Evolutionary conservation across 2,329 filamentous ascomycete species (phyloP), one percentile per base, ranked within the genome.

Genomic region (Colletotrichum lentis): DNA sequence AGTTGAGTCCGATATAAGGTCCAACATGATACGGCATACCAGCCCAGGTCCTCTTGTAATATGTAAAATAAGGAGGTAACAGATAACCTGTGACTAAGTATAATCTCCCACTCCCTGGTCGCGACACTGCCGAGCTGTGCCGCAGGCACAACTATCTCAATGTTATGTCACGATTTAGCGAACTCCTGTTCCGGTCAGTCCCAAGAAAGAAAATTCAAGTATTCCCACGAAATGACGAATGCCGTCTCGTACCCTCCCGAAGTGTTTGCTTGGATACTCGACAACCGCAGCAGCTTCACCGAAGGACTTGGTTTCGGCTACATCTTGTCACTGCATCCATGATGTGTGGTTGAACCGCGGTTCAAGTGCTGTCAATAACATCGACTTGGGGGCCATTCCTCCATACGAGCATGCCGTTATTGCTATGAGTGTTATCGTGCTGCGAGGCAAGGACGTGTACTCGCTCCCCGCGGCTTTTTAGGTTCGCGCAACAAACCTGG

Each of bases 401-500:
- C 20, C 58, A n/a, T 31, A 35, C 47, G 47, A 31, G 12, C n/a
- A 47, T 20, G 58, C 47, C 5, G 5, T 62, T 24, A 31, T 31
- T 20, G 35, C 37, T 8, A 11, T 46, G 43, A 10, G 60, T 46
- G 6, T 8, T 62, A 5, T n/a, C 11, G 20, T 14, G 3, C 20
- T 6, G 31, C 24, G 24, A 24, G 24, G 4, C 20, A 49, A 24
- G 14, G 14, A 37, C 11, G 22, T 16, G 4, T 14, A 22, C n/a
- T 46, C 44, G 20, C 35, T 60, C 20, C 41, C 20, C 35, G 31
- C 10, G 50, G 22, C 12, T n/a, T 6, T 2, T 12, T 20, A 50
- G 57, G 16, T 41, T 18, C 35, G 57, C 46, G 46, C 57, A 39
- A 60, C 46, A 10, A 50, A 50, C 18, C 10, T 55, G 7, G 27